Evolutionary conservation across 805 yeast genomes (phyloP), one percentile per base, ranked within the genome.

Genomic region (Ogataea neopini): DNA sequence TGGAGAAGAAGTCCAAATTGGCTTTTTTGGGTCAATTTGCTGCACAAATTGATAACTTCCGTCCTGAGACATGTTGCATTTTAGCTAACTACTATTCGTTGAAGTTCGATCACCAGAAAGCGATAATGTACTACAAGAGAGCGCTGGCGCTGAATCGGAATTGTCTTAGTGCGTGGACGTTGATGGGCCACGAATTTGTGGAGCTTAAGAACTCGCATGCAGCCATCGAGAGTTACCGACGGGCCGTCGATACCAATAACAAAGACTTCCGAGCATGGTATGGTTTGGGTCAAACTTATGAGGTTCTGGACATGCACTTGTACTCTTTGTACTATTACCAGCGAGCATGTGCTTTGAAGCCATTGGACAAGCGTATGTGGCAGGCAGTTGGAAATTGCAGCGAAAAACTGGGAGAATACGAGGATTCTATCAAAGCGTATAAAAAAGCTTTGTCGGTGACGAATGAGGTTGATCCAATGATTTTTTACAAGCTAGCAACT

Each of bases 141-240:
- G 99, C 99, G 0, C 71, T 94, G 32, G 80, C 88, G 0, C 72
- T 94, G 50, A 87, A 90, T 62, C 80, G 86, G 51, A 81, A 81
- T 56, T 88, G 95, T 57, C 71, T 90, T 15, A 81, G 89, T 52
- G 97, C 98, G 0, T 94, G 98, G 98, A 94, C 98, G 0, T 73
- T 94, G 48, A 90, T 94, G 97, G 99, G 99, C 9, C 99, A 94
- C 67, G 99, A 94, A 69, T 94, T 88, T 70, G 96, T 94, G 13
- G 99, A 94, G 64, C 75, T 94, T 58, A 91, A 92, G 61, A 94
- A 94, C 68, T 86, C 96, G 1, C 96, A 94, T 66, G 98, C 98
- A 1, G 99, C 99, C 1, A 94, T 94, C 45, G 97, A 92, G 70
- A 83, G 95, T 49, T 94, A 94, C 63, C 71, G 98, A 55, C 72